Percentiles rank a stretch among this genome's conserved stretches.
Conservation (phyloP, 306 rosid species). For the Glycine tomentella region DNA sequence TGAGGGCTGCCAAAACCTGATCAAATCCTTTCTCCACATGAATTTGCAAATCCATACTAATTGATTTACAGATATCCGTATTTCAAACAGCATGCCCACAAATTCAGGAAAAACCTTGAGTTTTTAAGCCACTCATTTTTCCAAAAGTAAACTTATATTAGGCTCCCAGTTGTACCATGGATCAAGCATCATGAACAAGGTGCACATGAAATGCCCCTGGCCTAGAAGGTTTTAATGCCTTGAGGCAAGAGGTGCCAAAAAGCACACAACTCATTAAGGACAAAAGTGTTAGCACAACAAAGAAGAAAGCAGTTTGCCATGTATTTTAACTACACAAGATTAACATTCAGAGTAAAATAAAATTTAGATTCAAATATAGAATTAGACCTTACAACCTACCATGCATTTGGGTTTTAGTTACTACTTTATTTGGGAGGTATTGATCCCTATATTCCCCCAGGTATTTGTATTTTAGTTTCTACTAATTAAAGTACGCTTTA, state of each 20-base stretch:
- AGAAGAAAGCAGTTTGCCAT: neutral
- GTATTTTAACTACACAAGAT: neutral
- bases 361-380: neutral
- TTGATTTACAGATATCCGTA: constrained; percentile 5
- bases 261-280: neutral
- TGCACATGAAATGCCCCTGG: neutral
- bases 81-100: constrained; percentile 1
- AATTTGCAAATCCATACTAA: neutral
- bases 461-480: neutral
- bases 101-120: neutral
- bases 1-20: neutral
- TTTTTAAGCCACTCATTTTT: constrained; percentile 10
- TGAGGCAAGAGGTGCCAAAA: neutral
- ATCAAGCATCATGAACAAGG: constrained; percentile 6
- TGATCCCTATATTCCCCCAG: neutral
- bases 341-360: neutral
- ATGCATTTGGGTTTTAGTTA: neutral
- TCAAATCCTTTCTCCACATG: neutral
- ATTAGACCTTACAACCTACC: neutral
- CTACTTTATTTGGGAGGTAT: neutral
- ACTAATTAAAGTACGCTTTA: neutral
- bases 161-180: neutral
- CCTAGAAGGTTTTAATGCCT: neutral
- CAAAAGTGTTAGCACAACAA: neutral
- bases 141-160: neutral